phyloP scores from a whole-genome alignment of 805 yeast species.

The Nakazawaea ernobii region DNA sequence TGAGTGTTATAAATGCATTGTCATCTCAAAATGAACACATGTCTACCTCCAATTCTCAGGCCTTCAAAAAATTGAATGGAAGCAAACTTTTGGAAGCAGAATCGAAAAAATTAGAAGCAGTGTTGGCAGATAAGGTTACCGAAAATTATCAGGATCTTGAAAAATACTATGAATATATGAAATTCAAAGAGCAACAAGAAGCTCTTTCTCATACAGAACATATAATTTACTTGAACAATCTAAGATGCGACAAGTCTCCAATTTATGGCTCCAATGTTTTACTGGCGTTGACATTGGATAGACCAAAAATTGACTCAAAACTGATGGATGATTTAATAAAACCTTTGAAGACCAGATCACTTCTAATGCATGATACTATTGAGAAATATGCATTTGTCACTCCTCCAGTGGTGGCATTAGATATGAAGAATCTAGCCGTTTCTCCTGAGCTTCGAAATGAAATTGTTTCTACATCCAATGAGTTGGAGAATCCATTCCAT shows the following conservation, averaged over 20 bases:
- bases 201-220: conserved; percentile 52
- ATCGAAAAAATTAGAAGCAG: conserved; percentile 33
- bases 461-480: conserved; percentile 23
- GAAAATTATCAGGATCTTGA: conserved; percentile 36
- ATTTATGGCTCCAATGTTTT: conserved; percentile 60
- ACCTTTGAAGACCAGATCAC: conserved; percentile 35
- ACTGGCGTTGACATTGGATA: conserved; percentile 28
- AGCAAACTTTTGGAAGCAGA: conserved; percentile 38
- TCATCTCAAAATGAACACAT: conserved; percentile 41
- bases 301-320: conserved; percentile 24
- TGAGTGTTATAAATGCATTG: conserved; percentile 55
- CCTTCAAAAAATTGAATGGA: conserved; percentile 41
- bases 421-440: conserved; percentile 51
- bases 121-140: conserved; percentile 24
- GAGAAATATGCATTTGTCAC: conserved; percentile 83
- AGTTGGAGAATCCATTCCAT: conserved; percentile 54
- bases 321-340: conserved; percentile 30
- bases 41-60: conserved; percentile 41
- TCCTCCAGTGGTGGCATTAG: conserved; percentile 77
- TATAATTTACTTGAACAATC: conserved; percentile 52
- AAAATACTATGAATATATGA: conserved; percentile 53
- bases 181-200: conserved; percentile 45
- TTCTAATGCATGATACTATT: conserved; percentile 41
- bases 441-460: conserved; percentile 26
- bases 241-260: conserved; percentile 63